Evolutionary conservation across 768 basidiomycete genomes (phyloP).

Genomic region (Mycena latifolia): DNA sequence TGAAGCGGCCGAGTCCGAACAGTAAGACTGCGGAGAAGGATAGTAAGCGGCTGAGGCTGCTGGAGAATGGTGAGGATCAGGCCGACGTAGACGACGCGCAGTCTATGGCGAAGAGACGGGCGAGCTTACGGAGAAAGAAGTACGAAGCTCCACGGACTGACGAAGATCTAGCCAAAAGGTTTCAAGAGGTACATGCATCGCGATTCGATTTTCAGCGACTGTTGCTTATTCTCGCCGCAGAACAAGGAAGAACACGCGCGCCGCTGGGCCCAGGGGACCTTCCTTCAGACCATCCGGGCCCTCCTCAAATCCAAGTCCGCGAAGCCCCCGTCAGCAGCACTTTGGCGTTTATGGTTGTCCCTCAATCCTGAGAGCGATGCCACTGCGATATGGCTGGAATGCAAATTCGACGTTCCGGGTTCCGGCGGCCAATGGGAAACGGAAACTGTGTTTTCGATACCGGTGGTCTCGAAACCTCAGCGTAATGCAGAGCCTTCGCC

Average conservation of each 20-base stretch:
- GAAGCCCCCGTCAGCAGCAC: slow-evolving; percentile 43
- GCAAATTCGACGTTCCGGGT: slow-evolving; percentile 77
- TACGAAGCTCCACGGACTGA: slow-evolving; percentile 71
- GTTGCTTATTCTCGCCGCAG: slow-evolving; percentile 50
- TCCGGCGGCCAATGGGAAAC: slow-evolving; percentile 71
- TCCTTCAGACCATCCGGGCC: slow-evolving; percentile 62
- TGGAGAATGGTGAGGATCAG: slow-evolving; percentile 16
- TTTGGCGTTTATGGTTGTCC: slow-evolving; percentile 82
- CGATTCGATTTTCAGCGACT: slow-evolving; percentile 16
- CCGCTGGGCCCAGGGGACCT: slow-evolving; percentile 82
- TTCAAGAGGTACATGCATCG: slow-evolving; percentile 70
- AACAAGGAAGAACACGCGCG: slow-evolving; percentile 79
- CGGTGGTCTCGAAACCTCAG: slow-evolving; percentile 43
- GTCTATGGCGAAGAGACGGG: slow-evolving; percentile 53
- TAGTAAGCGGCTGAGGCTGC: slow-evolving; percentile 25
- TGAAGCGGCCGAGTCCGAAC: slow-evolving; percentile 29
- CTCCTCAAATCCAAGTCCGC: slow-evolving; percentile 50
- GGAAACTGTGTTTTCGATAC: slow-evolving; percentile 70
- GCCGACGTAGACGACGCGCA: slow-evolving; percentile 23
- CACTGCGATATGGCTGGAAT: slow-evolving; percentile 85
- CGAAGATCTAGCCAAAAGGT: slow-evolving; percentile 71
- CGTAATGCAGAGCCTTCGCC: slow-evolving; percentile 2
- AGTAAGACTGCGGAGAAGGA: slow-evolving; percentile 18
- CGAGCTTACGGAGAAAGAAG: slow-evolving; percentile 54
- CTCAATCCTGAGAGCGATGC: slow-evolving; percentile 78